Evolutionary conservation across 768 basidiomycete genomes (phyloP).

Genomic region (Gautieria morchelliformis): DNA sequence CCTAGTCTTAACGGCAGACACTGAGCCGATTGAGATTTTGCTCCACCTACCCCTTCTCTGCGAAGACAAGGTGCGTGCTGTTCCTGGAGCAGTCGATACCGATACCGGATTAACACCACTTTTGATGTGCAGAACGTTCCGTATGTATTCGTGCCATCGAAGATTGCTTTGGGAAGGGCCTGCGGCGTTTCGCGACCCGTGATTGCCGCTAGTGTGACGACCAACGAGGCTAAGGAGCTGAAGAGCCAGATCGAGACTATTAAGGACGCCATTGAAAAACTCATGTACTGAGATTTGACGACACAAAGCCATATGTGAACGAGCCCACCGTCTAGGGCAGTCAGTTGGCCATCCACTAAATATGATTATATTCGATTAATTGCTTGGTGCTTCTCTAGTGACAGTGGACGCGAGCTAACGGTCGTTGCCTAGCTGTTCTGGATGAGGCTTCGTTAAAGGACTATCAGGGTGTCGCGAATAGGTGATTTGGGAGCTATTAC

Average conservation of each 20-base stretch:
- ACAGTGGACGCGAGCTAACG: no score
- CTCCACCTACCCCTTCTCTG: slow-evolving; percentile 95
- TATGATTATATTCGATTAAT: no score
- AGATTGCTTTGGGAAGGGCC: slow-evolving; percentile 91
- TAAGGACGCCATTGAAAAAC: slow-evolving; percentile 74
- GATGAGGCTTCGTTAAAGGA: no score
- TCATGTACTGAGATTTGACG: slow-evolving; percentile 29
- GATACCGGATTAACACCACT: not conserved
- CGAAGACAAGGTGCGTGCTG: slow-evolving; percentile 81
- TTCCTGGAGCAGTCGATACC: not conserved
- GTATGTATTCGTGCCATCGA: slow-evolving; percentile 90
- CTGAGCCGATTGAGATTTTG: slow-evolving; percentile 95
- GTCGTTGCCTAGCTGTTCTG: no score
- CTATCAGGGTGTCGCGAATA: no score
- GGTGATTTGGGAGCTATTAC: no score
- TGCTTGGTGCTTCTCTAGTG: no score
- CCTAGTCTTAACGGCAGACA: slow-evolving; percentile 92
- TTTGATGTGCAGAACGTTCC: slow-evolving; percentile 65
- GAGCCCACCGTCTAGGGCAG: no score
- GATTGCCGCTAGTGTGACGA: slow-evolving; percentile 93
- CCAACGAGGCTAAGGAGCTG: slow-evolving; percentile 87
- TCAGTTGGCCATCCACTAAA: no score
- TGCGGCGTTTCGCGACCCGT: slow-evolving; percentile 94
- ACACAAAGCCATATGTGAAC: no score
- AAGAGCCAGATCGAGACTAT: slow-evolving; percentile 80